These are phyloP conservation scores for Saraca asoca DNA, from an alignment of 331 rosid genomes.

Conservation along the genomic window DNA sequence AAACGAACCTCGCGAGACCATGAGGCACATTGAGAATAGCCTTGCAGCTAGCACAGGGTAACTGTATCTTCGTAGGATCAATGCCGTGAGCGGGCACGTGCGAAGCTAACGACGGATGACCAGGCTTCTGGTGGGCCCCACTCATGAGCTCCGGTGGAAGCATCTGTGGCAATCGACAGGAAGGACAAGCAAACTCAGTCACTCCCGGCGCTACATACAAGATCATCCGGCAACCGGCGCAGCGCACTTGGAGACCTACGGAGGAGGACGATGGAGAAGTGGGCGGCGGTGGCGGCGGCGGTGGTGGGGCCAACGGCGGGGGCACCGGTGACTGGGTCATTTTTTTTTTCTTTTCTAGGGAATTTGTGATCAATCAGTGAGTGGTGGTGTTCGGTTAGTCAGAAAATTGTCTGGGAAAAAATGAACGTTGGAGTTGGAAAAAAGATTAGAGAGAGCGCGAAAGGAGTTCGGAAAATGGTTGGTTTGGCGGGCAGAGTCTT, in stretches of 20 bases:
- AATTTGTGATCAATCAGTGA: background rate
- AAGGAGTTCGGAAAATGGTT: slow-evolving; percentile 4
- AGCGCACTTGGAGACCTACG: slow-evolving; percentile 14
- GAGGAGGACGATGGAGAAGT: slow-evolving; percentile 3
- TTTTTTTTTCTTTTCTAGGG: background rate
- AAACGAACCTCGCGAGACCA: slow-evolving; percentile 32
- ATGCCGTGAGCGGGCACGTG: slow-evolving; percentile 42
- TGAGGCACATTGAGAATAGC: slow-evolving; percentile 25
- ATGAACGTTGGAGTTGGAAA: background rate
- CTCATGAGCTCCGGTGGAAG: slow-evolving; percentile 47
- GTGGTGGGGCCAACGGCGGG: slow-evolving; percentile 19
- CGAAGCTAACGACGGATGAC: background rate
- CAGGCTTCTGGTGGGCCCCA: slow-evolving; percentile 17
- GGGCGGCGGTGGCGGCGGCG: background rate
- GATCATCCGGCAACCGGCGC: slow-evolving; percentile 37
- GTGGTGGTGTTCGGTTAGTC: background rate
- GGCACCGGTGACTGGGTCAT: slow-evolving; percentile 27
- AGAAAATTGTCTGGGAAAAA: slow-evolving; percentile 4
- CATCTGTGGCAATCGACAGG: slow-evolving; percentile 43
- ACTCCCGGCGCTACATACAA: slow-evolving; percentile 25
- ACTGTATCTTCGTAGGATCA: slow-evolving; percentile 27
- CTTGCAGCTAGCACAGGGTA: slow-evolving; percentile 37
- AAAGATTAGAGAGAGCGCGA: background rate
- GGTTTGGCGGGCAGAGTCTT: slow-evolving; percentile 26
- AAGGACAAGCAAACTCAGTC: slow-evolving; percentile 38